A percentile compares a stretch with the other conserved stretches of the same genome.
Evolutionary conservation across 139 green algal species (phyloP).

Genomic region (Pycnococcus provasolii): DNA sequence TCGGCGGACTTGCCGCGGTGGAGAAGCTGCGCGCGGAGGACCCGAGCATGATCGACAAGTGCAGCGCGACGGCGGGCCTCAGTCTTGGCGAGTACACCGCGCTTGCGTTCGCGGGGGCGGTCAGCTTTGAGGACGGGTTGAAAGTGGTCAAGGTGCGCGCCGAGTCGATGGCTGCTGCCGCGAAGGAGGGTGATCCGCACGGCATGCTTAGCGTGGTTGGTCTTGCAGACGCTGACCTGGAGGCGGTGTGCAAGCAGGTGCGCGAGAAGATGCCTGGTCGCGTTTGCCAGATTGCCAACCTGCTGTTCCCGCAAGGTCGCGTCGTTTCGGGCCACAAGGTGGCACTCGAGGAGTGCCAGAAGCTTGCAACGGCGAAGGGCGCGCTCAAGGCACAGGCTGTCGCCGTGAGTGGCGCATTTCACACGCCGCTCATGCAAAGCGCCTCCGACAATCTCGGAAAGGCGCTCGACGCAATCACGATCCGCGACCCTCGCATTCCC

Average conservation of each 20-base stretch:
- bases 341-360: constrained; percentile 47
- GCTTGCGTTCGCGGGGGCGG: constrained; percentile 68
- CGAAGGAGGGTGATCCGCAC: constrained; percentile 45
- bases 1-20: constrained; percentile 73
- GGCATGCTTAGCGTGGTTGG: constrained; percentile 84
- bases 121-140: constrained; percentile 80
- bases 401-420: constrained; percentile 79
- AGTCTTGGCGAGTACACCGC: constrained; percentile 83
- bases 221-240: constrained; percentile 57
- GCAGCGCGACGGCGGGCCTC: constrained; percentile 55
- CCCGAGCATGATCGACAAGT: constrained; percentile 33
- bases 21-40: constrained; percentile 49
- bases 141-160: constrained; percentile 76
- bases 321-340: constrained; percentile 66
- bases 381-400: constrained; percentile 65
- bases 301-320: constrained; percentile 69
- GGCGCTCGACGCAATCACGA: constrained; percentile 48
- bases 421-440: constrained; percentile 73
- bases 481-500: constrained; percentile 58
- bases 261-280: too few species aligned
- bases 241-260: constrained; percentile 11
- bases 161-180: constrained; percentile 68
- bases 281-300: constrained; percentile 77
- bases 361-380: constrained; percentile 45
- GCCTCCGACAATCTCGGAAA: constrained; percentile 38